Evolutionary conservation across 495 filamentous ascomycete genomes (phyloP).

Genomic region (Penicillium riverlandense): DNA sequence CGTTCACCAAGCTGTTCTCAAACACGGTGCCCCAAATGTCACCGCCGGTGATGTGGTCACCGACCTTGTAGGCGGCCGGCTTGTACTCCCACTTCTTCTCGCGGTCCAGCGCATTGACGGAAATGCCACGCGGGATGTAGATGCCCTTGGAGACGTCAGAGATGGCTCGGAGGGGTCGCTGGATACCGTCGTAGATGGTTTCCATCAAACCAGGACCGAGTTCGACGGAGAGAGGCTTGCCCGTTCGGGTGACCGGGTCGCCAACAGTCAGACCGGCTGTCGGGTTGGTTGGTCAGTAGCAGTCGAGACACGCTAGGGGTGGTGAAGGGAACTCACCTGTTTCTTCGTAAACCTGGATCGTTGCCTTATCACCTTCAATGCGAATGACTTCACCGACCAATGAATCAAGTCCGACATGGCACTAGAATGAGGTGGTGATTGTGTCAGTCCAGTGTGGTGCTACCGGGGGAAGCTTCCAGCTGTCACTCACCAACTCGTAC

Average conservation of each 20-base stretch:
- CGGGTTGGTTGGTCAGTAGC: conserved; percentile 62
- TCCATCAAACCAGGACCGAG: conserved; percentile 95
- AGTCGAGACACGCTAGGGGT: background rate
- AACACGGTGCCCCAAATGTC: conserved; percentile 90
- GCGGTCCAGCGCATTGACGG: conserved; percentile 81
- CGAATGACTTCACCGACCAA: conserved; percentile 97
- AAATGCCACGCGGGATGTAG: conserved; percentile 93
- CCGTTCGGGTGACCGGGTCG: conserved; percentile 82
- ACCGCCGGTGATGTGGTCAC: conserved; percentile 93
- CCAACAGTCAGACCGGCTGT: conserved; percentile 97
- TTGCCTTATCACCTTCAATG: conserved; percentile 89
- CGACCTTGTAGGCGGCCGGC: conserved; percentile 76
- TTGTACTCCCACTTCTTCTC: conserved; percentile 93
- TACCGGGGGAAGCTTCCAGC: conserved; percentile 4
- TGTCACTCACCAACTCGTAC: conserved; percentile 82
- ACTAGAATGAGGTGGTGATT: conserved; percentile 33
- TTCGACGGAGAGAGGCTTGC: conserved; percentile 95
- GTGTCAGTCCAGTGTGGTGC: too few relatives aligned
- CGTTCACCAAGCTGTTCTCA: conserved; percentile 91
- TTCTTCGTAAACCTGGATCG: conserved; percentile 98
- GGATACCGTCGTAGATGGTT: conserved; percentile 99
- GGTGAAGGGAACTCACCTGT: conserved; percentile 56
- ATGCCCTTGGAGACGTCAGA: conserved; percentile 70
- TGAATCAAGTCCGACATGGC: conserved; percentile 79
- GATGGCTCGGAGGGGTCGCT: conserved; percentile 86